These are phyloP conservation scores for Pseudogymnoascus sp. DNA, from an alignment of 2,329 filamentous ascomycete species.

Conservation along the genomic window DNA sequence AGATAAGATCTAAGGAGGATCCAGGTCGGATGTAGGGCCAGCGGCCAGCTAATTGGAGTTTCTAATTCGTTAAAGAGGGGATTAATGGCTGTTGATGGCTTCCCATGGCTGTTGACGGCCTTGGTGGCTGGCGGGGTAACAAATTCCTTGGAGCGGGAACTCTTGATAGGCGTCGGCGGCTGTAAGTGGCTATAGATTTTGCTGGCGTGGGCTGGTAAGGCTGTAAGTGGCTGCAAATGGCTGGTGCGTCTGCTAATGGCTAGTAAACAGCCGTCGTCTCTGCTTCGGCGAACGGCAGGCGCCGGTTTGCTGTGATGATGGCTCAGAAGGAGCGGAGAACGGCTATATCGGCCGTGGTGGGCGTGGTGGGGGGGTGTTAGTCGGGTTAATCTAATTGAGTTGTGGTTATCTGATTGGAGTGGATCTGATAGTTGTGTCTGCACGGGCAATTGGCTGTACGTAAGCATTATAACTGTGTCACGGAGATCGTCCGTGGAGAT, in stretches of 20 bases:
- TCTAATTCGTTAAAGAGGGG: not conserved
- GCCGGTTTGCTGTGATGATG: not conserved
- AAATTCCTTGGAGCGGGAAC: not conserved
- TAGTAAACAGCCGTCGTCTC: not conserved
- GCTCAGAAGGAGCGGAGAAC: not conserved
- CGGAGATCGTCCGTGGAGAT: not conserved
- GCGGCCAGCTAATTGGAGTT: not conserved
- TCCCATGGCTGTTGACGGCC: not conserved
- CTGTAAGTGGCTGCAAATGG: not conserved
- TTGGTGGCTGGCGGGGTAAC: not conserved
- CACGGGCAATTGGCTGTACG: not conserved
- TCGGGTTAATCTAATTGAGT: not conserved
- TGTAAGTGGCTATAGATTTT: not conserved
- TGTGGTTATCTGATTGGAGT: not conserved
- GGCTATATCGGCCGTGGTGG: not conserved
- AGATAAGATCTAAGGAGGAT: not conserved
- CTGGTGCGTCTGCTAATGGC: not conserved
- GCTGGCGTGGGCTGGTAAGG: not conserved
- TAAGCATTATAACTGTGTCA: not conserved
- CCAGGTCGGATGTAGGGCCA: not conserved
- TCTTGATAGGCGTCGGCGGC: not conserved
- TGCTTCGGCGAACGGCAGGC: not conserved
- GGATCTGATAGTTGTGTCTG: not conserved
- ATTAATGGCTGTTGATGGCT: not conserved
- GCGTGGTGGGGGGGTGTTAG: not conserved